Base-by-base conservation (phyloP, 331 rosid genomes). In the Phaseolus coccineus region DNA sequence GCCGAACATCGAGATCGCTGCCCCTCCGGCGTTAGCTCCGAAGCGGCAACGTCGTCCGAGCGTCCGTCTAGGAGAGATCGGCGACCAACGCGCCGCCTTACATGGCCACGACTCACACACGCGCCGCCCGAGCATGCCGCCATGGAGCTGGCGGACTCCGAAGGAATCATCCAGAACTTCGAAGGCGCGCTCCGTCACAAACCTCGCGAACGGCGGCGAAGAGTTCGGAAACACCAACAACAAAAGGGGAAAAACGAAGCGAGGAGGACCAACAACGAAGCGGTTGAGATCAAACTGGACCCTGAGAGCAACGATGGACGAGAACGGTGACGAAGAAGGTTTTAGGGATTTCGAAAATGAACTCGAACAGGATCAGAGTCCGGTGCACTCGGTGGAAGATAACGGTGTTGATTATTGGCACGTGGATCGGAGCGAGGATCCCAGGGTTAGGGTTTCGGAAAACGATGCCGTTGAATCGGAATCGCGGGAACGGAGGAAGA, bases 31-130 rank as follows among this genome's bases (percentile, higher is more conserved):
- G 3, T 15, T 80, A 75, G 85, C 89, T 73, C 86, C 82, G 2
- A 91, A 91, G 63, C 87, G 93, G 24, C 96, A 89, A 37, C 91
- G 96, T 27, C 88, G 96, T n/a, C 93, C 93, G 11, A 91, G 93
- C 79, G 96, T 91, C 42, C 91, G 96, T 5, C 71, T 91, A 28
- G 96, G 93, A 16, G 93, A 91, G 84, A 89, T 91, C 84, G 96
- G 93, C 14, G 90, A 87, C 37, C 93, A 79, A 65, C 90, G 80
- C 55, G 46, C 85, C 50, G 76, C 86, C 59, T 40, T 77, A 4
- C 68, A 67, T 50, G 51, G 87, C 3, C 71, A 78, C 33, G 90
- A 88, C 3, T 80, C 93, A 0, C 84, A 87, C 47, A 13, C 76
- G 47, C 91, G 93, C 56, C 86, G 88, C 13, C 68, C 76, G 8